Percentiles rank a stretch among this genome's conserved stretches.
Conservation (phyloP, 2,329 filamentous ascomycete genomes). For the Onygenales sp. region DNA sequence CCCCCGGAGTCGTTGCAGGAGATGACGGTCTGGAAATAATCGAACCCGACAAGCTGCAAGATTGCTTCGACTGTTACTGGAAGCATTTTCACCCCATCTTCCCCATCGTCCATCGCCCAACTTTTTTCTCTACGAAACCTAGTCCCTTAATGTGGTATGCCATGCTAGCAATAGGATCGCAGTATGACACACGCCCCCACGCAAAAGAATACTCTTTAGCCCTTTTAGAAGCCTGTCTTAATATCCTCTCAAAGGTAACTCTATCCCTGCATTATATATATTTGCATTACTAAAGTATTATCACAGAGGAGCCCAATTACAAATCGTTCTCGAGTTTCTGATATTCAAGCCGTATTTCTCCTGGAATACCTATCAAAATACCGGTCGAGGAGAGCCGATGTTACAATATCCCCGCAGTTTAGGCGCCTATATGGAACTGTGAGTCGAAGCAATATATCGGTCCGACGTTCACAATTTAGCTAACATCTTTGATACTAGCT, state of each 20-base stretch:
- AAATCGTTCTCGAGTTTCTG: conserved; percentile 23
- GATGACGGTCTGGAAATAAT: conserved; percentile 26
- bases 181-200: conserved; percentile 25
- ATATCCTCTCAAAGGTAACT: conserved; percentile 19
- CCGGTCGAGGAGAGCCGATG: conserved; percentile 21
- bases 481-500: conserved; percentile 12
- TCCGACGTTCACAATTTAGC: not conserved
- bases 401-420: conserved; percentile 25
- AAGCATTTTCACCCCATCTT: conserved; percentile 26
- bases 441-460: conserved; percentile 7
- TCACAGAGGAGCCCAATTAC: conserved; percentile 21
- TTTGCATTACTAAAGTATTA: not conserved
- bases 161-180: conserved; percentile 28
- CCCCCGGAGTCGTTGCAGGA: conserved; percentile 23
- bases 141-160: conserved; percentile 23
- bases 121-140: conserved; percentile 22
- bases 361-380: conserved; percentile 26
- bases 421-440: conserved; percentile 25
- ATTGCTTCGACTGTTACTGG: conserved; percentile 27
- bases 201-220: conserved; percentile 24
- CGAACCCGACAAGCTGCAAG: conserved; percentile 25
- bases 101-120: conserved; percentile 25
- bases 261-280: not conserved
- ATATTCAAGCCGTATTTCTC: conserved; percentile 27
- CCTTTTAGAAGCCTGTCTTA: conserved; percentile 24